These are phyloP conservation scores for Solanum hybrid DNA, from an alignment of 305 asterid species.

Conservation along the genomic window DNA sequence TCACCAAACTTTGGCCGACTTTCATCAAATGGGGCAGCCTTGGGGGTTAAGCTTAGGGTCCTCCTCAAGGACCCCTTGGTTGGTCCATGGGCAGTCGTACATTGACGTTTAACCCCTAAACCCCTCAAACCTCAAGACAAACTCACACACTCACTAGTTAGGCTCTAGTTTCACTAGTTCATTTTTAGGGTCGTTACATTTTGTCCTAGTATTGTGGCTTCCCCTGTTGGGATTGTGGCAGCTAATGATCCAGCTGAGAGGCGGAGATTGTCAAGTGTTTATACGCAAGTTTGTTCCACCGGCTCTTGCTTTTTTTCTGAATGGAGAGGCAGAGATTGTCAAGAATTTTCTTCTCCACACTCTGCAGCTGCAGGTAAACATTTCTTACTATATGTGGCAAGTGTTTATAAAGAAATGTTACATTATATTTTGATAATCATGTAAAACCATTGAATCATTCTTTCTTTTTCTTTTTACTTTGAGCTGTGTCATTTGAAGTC, in stretches of 20 bases:
- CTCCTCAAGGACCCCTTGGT: no score
- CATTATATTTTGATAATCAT: neutral
- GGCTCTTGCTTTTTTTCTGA: slow-evolving; percentile 65
- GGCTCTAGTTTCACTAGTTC: no score
- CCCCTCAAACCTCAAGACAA: no score
- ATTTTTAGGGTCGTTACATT: no score
- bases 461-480: neutral
- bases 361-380: slow-evolving; percentile 60
- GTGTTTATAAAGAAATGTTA: neutral
- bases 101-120: no score
- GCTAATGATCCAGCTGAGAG: slow-evolving; percentile 58
- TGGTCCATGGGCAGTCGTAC: no score
- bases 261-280: slow-evolving; percentile 57
- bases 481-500: neutral
- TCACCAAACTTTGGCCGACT: no score
- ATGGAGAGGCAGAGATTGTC: slow-evolving; percentile 67
- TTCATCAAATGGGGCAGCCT: no score
- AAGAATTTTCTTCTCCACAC: slow-evolving; percentile 71
- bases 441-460: neutral
- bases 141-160: no score
- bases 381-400: neutral
- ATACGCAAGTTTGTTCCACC: slow-evolving; percentile 75
- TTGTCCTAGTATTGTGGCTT: slow-evolving; percentile 30
- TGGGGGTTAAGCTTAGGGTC: no score
- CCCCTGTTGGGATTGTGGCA: slow-evolving; percentile 63